A percentile compares a stretch with the other conserved stretches of the same genome.
Evolutionary conservation across 2,329 filamentous ascomycete species (phyloP).

Genomic region (Pleomassaria siparia): DNA sequence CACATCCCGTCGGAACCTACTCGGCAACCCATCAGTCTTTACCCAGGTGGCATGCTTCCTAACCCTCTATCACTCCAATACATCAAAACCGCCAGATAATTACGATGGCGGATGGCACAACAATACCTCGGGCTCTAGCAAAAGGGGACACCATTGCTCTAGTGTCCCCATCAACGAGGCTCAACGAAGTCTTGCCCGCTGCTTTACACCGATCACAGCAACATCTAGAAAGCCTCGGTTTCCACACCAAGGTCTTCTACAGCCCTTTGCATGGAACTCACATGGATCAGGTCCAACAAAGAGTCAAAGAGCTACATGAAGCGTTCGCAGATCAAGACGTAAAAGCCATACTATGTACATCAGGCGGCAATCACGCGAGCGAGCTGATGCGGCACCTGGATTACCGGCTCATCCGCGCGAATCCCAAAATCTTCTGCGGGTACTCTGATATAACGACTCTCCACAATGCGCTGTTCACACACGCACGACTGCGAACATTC

Average conservation of each 20-base stretch:
- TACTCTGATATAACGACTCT: constrained; percentile 3
- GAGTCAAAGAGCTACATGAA: background rate
- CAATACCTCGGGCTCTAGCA: background rate
- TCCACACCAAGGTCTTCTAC: constrained; percentile 2
- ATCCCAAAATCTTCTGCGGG: constrained; percentile 1
- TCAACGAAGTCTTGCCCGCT: background rate
- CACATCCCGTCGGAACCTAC: too few relatives aligned
- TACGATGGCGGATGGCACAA: background rate
- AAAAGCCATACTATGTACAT: constrained; percentile 1
- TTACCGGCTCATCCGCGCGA: background rate
- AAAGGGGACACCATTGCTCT: constrained; percentile 1
- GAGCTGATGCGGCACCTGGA: background rate
- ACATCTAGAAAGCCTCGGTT: background rate
- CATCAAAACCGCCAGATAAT: too few relatives aligned
- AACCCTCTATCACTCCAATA: too few relatives aligned
- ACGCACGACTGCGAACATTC: background rate
- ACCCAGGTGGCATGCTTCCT: too few relatives aligned
- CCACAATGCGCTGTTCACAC: background rate
- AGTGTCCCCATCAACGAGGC: background rate
- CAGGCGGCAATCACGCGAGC: background rate
- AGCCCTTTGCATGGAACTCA: background rate
- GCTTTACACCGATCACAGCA: background rate
- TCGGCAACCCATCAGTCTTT: too few relatives aligned
- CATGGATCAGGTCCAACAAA: background rate
- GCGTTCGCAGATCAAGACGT: background rate